Base-by-base conservation (phyloP, 2,329 filamentous ascomycete species). In the Xylariales sp. region DNA sequence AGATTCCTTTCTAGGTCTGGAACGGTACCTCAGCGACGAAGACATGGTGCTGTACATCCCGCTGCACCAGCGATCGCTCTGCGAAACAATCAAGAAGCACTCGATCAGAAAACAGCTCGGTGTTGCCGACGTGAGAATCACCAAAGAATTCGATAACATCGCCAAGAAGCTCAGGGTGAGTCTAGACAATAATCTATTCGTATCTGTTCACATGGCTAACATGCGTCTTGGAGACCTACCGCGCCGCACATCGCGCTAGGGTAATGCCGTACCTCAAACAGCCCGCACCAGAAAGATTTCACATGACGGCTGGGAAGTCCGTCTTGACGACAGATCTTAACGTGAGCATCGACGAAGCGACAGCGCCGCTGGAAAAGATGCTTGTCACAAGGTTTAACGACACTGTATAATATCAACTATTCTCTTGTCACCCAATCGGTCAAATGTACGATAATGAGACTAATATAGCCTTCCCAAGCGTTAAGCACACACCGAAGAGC, bases 251-350 rank as follows among this genome's bases (percentile, higher is more conserved):
- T 54, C 32, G 52, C 4, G 8, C 52, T 23, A 54, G 39, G 30
- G 54, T 57, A 30, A 45, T 57, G 41, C 54, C 39, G 54, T 57
- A 45, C 43, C 43, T 57, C 28, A 52, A 45, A 46, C 54, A 57
- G 18, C 43, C 54, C 18, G 54, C 54, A 14, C 39, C 39, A 57
- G 54, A 46, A 46, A 32, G 54, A 57, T 46, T 23, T n/a, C 28
- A 46, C 10, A 57, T 57, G 54, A 57, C 39, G 54, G 54, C 39
- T 46, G 54, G 36, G 7, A 57, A 59, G 32, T 34, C 2, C 8
- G 32, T 34, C 32, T 34, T 34, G 8, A 34, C 32, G 32, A 34
- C 32, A 8, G 32, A 34, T 34, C 32, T 34, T 8, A 34, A 34
- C 32, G 32, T 34, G 32, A 34, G 32, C 8, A 34, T 34, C 32